Percentiles rank a stretch among this genome's conserved stretches.
These are phyloP conservation scores for Cokeromyces recurvatus DNA, from an alignment of 371 early-diverging fungal genomes.

Conservation along the genomic window DNA sequence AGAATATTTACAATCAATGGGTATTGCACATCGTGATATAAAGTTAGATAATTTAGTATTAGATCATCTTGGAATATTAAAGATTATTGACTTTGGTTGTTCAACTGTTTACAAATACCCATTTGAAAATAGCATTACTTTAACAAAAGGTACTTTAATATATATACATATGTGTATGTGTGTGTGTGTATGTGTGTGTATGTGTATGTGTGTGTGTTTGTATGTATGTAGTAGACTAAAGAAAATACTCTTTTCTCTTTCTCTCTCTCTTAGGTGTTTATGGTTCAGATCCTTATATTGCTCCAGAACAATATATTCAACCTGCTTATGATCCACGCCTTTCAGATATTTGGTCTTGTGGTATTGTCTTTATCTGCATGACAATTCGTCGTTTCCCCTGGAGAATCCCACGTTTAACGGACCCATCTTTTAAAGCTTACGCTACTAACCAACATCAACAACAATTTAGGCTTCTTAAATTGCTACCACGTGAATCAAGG, in stretches of 20 bases:
- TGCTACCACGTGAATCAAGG: constrained; percentile 48
- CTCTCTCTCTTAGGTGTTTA: constrained; percentile 14
- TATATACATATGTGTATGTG: background rate
- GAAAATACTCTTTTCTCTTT: background rate
- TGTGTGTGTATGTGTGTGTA: background rate
- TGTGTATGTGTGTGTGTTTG: background rate
- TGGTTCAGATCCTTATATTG: constrained; percentile 55
- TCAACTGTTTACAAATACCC: constrained; percentile 72
- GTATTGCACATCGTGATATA: constrained; percentile 79
- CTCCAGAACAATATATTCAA: constrained; percentile 52
- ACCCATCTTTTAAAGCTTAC: constrained; percentile 50
- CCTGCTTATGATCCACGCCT: constrained; percentile 44
- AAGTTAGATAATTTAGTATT: constrained; percentile 80
- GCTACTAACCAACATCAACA: constrained; percentile 39
- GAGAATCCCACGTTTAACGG: constrained; percentile 47
- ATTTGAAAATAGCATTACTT: constrained; percentile 48
- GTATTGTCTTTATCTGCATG: constrained; percentile 62
- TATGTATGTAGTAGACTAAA: too few species aligned
- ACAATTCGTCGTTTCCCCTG: constrained; percentile 66
- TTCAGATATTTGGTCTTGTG: constrained; percentile 56
- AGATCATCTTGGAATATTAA: constrained; percentile 61
- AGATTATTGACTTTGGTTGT: constrained; percentile 89
- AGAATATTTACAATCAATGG: constrained; percentile 60
- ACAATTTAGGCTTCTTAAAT: constrained; percentile 41
- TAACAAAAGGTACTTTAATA: constrained; percentile 44